phyloP scores from a whole-genome alignment of 768 basidiomycete genomes.

The Boletus eberwhitei region DNA sequence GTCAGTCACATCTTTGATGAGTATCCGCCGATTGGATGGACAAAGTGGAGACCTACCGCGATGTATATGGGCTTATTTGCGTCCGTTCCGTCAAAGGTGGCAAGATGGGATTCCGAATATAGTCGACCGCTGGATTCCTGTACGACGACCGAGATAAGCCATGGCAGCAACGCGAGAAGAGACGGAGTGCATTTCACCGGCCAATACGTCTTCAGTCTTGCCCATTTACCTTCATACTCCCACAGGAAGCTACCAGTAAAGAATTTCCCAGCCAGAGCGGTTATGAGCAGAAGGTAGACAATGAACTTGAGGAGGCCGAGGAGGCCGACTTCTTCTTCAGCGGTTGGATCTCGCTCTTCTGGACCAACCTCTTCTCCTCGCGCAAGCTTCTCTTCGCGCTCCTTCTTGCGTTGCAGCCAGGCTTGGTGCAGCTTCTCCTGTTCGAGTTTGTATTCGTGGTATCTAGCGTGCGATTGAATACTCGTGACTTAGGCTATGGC shows the following conservation, averaged over 20 bases:
- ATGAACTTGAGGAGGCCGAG: constrained; percentile 69
- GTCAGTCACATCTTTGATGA: constrained; percentile 8
- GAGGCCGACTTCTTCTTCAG: constrained; percentile 60
- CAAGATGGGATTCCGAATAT: constrained; percentile 71
- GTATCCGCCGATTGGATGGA: background rate
- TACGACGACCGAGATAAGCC: background rate
- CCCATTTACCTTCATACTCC: constrained; percentile 73
- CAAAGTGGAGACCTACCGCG: constrained; percentile 52
- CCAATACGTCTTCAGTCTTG: constrained; percentile 56
- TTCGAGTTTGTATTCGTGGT: constrained; percentile 63
- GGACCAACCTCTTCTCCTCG: constrained; percentile 72
- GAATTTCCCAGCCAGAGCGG: constrained; percentile 71
- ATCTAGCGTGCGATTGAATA: constrained; percentile 37
- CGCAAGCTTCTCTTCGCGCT: constrained; percentile 69
- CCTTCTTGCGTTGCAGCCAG: constrained; percentile 68
- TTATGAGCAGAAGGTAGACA: constrained; percentile 49
- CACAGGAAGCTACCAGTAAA: constrained; percentile 84
- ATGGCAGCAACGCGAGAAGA: background rate
- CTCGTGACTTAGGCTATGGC: background rate
- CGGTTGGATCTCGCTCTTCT: constrained; percentile 71
- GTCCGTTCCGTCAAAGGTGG: constrained; percentile 68
- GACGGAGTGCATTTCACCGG: constrained; percentile 43
- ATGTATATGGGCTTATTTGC: constrained; percentile 72
- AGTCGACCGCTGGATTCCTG: constrained; percentile 56
- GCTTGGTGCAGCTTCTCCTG: constrained; percentile 58